Percentiles rank a stretch among this genome's conserved stretches.
Evolutionary conservation across 1,284 basidiomycete species (phyloP).

Genomic region (Stereum hirsutum): DNA sequence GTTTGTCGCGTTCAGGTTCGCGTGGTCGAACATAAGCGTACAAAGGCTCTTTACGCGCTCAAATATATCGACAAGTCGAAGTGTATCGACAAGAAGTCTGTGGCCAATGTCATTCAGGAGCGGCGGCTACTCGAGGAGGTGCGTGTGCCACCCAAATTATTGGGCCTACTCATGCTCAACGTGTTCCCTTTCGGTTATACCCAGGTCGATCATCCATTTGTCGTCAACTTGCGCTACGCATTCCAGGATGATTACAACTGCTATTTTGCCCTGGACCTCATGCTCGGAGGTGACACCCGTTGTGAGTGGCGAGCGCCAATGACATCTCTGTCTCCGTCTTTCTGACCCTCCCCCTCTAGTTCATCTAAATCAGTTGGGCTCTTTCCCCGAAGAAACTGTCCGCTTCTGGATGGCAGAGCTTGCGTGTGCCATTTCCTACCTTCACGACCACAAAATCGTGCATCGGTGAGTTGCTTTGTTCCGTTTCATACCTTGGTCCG

Average conservation of each 20-base stretch:
- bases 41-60: constrained; percentile 86
- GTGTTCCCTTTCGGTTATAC: background rate
- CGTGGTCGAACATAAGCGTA: constrained; percentile 90
- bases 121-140: constrained; percentile 82
- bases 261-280: constrained; percentile 92
- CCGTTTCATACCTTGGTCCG: too few relatives aligned
- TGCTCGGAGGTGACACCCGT: constrained; percentile 89
- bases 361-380: constrained; percentile 47
- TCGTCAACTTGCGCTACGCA: constrained; percentile 90
- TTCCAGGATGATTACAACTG: constrained; percentile 97
- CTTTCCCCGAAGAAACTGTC: constrained; percentile 55
- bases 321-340: background rate
- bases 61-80: constrained; percentile 95
- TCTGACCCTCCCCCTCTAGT: constrained; percentile 20
- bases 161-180: constrained; percentile 12
- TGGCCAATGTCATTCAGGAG: constrained; percentile 91
- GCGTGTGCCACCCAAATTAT: constrained; percentile 18
- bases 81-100: constrained; percentile 84
- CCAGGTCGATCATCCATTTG: constrained; percentile 86
- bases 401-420: constrained; percentile 90
- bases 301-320: constrained; percentile 44
- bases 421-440: constrained; percentile 77
- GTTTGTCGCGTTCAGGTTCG: constrained; percentile 40
- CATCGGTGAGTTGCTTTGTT: constrained; percentile 87
- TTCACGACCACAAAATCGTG: constrained; percentile 88